Evolutionary conservation across 164 flowering plant genomes (phyloP), one percentile per base, ranked within the genome.

Genomic region (Litsea cubeba): DNA sequence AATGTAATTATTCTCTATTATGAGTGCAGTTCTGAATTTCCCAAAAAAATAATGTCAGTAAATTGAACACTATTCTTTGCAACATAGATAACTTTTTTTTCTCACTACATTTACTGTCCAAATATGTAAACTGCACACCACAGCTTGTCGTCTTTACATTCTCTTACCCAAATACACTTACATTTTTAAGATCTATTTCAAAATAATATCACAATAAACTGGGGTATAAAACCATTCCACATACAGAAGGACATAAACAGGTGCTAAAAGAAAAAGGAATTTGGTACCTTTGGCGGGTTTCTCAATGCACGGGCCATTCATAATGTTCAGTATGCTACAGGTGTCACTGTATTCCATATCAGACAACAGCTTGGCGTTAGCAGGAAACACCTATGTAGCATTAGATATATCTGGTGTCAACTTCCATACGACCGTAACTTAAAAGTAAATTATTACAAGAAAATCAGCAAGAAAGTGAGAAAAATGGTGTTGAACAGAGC

Each of bases 281-380:
- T 35, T 35, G 72, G 7, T 75, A 91, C 98, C 94, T 87, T 87
- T 82, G 2, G 95, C 79, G 20, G 95, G 87, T 81, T 86, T 82
- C 74, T 85, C 86, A 71, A 91, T 90, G 95, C 97, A 91, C 68
- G 98, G 97, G 0, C 98, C 97, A 76, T 92, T 92, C 97, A 94
- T 91, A 63, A 94, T 83, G 71, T 84, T 87, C 46, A 94, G 81
- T 76, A 91, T 79, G 82, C 88, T 90, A 73, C 97, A 91, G 3
- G 90, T 90, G 46, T 94, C 93, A 70, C 97, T 84, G 80, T 90
- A 92, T 50, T 85, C 88, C 72, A 94, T 82, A 77, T 89, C 86
- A 1, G 98, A 88, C 60, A 94, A 84, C 83, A 94, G 77, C 84
- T 94, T 17, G 98, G 98, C 1, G 97, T 92, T 2, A 94, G 87